Base-by-base conservation (phyloP, 768 basidiomycete genomes). In the Sporobolomyces pararoseus region DNA sequence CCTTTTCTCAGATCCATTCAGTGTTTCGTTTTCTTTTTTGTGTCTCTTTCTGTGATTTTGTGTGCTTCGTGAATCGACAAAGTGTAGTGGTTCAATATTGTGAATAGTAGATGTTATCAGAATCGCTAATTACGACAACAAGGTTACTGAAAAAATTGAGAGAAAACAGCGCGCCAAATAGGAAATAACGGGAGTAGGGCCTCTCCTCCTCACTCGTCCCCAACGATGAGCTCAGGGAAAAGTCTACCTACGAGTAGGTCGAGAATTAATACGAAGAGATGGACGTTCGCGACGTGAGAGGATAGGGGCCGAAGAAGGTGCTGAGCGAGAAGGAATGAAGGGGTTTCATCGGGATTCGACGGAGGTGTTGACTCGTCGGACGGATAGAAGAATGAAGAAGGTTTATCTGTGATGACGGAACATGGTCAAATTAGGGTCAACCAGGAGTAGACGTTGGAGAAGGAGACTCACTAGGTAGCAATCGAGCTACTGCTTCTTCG, bases 201-300 rank as follows among this genome's bases (percentile, higher is more conserved):
- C 17, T 42, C 39, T 47, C 6, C 12, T 47, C 17, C 16, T 50
- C 47, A 61, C 12, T 62, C 60, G 4, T 68, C 67, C 1, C 14
- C 12, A 17, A 77, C 79, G n/a, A 81, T 83, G 75, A 95, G 80
- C 79, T 93, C 91, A 0, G 93, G 92, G 74, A 92, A 90, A 44
- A 94, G 74, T 4, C 83, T 82, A 44, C 87, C 77, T n/a, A 94
- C 76, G 3, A 90, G 55, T 13, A 86, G 81, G 74, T 96, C 93
- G 21, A 95, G 78, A 2, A 95, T 67, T 74, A 91, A 82, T 47
- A 91, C 81, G 0, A 86, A 80, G 1, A 96, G 82, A 73, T 93
- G 93, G 2, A 84, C 82, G 77, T 96, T 97, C 78, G 92, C 94
- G 58, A 83, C 82, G 37, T 82, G 65, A 31, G 79, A 75, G 7